A percentile compares a stretch with the other conserved stretches of the same genome.
Conservation (phyloP, 495 filamentous ascomycete genomes). For the Apodospora peruviana region DNA sequence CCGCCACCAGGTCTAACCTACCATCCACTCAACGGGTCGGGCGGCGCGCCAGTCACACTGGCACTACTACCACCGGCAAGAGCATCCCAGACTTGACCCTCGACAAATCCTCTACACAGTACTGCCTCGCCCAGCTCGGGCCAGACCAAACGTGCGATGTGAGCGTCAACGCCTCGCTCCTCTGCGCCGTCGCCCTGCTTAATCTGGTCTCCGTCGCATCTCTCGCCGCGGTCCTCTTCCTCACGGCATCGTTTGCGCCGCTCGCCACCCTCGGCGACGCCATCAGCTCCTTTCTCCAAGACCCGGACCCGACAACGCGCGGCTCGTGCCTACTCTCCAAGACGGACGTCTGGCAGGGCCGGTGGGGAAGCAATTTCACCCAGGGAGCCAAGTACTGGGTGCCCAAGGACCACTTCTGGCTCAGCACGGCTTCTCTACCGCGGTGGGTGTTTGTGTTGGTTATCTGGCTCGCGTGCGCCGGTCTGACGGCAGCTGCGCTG, state of each 20-base stretch:
- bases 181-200: conserved; percentile 33
- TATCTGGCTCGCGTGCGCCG: conserved; percentile 22
- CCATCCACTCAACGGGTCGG: conserved; percentile 3
- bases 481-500: conserved; percentile 27
- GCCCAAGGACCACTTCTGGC: conserved; percentile 35
- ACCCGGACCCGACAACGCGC: conserved; percentile 32
- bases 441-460: conserved; percentile 27
- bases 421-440: conserved; percentile 29
- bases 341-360: conserved; percentile 30
- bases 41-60: no score
- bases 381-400: conserved; percentile 33
- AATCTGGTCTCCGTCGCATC: conserved; percentile 33
- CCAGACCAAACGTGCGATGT: conserved; percentile 29
- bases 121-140: conserved; percentile 28
- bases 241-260: conserved; percentile 25
- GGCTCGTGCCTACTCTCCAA: conserved; percentile 35
- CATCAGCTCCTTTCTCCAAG: conserved; percentile 38
- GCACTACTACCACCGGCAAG: conserved; percentile 12
- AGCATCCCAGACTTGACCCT: conserved; percentile 9
- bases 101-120: conserved; percentile 19
- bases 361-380: conserved; percentile 24
- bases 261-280: conserved; percentile 42
- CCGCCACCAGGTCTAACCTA: conserved; percentile 8
- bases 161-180: conserved; percentile 33
- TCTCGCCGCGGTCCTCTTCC: conserved; percentile 30